Evolutionary conservation across 2,329 filamentous ascomycete genomes (phyloP), one percentile per base, ranked within the genome.

Genomic region (Neopestalotiopsis rosae): DNA sequence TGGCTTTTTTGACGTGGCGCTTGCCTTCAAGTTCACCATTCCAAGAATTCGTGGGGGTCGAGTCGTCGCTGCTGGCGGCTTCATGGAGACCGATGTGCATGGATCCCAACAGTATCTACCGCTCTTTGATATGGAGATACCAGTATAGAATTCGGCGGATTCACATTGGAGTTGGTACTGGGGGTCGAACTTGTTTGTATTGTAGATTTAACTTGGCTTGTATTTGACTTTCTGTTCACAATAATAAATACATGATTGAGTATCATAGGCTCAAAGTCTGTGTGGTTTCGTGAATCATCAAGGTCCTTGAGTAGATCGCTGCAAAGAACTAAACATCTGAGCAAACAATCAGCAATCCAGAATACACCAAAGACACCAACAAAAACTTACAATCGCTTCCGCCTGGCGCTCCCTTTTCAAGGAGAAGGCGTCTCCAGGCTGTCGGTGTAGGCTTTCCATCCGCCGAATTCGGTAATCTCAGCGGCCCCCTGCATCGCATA

Each of bases 11-110:
- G 83, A 86, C 1, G 81, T 80, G 1, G 85, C 85, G 0, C 72
- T 81, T 66, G 83, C 84, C 0, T 87, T 82, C 74, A 87, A 87
- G 67, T 80, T 77, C 9, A 85, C 83, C 1, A 80, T 85, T n/a
- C 73, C 74, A 12, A 71, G 74, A 5, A 70, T 71, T 17, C 67
- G 70, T 14, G 69, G 24, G 17, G 75, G 75, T 5, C 72, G 67
- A 64, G 67, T 63, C 12, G 67, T 40, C 0, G 56, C 73, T 2
- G 72, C 72, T 7, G 77, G 77, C 9, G 70, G 76, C 3, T 79
- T 77, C 66, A 76, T 78, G 76, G 77, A 78, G 68, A 72, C 73
- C 56, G 77, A 79, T 56, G 73, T 77, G 4, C 77, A 79, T 28
- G 76, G 75, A 1, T 74, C 76, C 13, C 76, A 78, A 69, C 71